Evolutionary conservation across 176 grass and related monocot species (phyloP).

Genomic region (Bromus sterilis): DNA sequence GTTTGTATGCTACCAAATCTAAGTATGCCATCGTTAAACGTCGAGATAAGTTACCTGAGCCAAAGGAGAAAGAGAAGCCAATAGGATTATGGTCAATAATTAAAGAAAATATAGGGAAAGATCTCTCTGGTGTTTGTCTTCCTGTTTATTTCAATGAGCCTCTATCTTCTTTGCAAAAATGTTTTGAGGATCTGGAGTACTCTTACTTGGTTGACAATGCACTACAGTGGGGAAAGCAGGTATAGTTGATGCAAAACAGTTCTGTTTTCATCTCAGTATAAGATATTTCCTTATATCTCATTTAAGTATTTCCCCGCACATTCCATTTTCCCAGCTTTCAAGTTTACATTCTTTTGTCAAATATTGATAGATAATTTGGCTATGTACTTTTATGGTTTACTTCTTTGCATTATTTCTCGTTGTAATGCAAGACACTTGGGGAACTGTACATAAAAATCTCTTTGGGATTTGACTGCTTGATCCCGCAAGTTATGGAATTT

Average conservation of each 20-base stretch:
- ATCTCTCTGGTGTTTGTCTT: conserved; percentile 90
- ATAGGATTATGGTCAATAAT: conserved; percentile 99
- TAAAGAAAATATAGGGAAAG: conserved; percentile 98
- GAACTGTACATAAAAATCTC: neutral
- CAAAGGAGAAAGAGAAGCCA: conserved; percentile 90
- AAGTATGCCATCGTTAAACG: conserved; percentile 61
- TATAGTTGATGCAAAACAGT: conserved; percentile 9
- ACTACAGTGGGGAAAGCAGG: conserved; percentile 79
- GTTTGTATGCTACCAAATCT: conserved; percentile 26
- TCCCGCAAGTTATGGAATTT: neutral
- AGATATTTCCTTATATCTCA: neutral
- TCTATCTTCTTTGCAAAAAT: conserved; percentile 93
- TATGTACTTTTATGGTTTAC: neutral
- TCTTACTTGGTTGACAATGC: conserved; percentile 83
- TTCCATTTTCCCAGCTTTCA: neutral
- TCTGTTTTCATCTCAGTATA: neutral
- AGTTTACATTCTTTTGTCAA: neutral
- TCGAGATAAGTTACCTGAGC: conserved; percentile 79
- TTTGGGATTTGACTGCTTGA: neutral
- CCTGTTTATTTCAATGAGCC: conserved; percentile 99
- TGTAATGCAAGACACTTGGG: neutral
- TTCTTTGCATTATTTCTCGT: neutral
- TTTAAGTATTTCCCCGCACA: neutral
- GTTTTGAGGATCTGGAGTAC: conserved; percentile 98
- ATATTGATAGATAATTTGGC: neutral